phyloP scores from a whole-genome alignment of 192 early-diverging fungal species.

The Phycomyces nitens region DNA sequence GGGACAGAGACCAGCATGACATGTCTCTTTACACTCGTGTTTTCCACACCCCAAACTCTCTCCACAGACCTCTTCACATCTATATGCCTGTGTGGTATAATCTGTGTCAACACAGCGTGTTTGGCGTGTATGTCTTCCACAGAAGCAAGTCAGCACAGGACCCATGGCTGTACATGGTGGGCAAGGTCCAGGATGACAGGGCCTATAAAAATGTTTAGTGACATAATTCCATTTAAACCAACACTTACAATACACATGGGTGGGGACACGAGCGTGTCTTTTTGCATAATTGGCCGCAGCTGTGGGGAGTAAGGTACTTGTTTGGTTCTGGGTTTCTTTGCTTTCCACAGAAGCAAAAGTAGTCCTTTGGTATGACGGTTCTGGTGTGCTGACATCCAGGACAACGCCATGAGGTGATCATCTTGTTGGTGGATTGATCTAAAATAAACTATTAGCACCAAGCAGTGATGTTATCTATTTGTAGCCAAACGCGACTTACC shows the following conservation, averaged over 20 bases:
- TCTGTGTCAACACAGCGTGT: constrained; percentile 72
- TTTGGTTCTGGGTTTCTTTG: constrained; percentile 61
- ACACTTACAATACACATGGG: constrained; percentile 61
- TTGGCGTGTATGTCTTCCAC: constrained; percentile 65
- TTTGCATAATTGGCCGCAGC: constrained; percentile 81
- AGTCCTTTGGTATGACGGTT: constrained; percentile 64
- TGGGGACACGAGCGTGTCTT: constrained; percentile 67
- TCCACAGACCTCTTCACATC: constrained; percentile 70
- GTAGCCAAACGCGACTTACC: constrained; percentile 26
- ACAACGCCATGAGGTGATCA: constrained; percentile 69
- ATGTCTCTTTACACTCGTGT: constrained; percentile 61
- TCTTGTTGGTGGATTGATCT: constrained; percentile 33
- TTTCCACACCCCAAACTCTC: constrained; percentile 68
- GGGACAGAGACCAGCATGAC: constrained; percentile 68
- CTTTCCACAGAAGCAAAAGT: constrained; percentile 89
- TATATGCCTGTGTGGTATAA: constrained; percentile 59
- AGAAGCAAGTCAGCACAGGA: constrained; percentile 75
- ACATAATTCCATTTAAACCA: no score
- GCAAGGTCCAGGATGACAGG: constrained; percentile 94
- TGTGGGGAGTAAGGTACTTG: constrained; percentile 73
- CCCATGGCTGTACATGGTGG: constrained; percentile 83
- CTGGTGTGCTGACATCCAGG: constrained; percentile 84
- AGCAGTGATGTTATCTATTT: not conserved
- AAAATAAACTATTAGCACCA: not conserved
- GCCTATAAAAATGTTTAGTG: constrained; percentile 29